Conservation (phyloP, 164 flowering plant species). For the Houttuynia cordata region DNA sequence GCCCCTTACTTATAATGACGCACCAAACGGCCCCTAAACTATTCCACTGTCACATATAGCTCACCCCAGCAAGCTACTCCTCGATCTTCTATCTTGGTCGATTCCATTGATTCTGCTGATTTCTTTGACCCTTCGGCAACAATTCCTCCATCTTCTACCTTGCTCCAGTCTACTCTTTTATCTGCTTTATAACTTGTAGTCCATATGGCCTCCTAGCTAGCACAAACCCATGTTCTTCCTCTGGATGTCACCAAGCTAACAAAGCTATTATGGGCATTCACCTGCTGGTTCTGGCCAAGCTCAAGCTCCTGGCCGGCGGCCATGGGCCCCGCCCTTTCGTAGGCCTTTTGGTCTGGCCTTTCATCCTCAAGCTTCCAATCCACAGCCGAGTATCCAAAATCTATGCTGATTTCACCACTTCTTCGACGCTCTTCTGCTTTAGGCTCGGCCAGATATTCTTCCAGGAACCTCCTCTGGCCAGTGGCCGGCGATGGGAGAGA, state of each 20-base stretch:
- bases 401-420: not conserved
- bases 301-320: conserved; percentile 4
- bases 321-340: not conserved
- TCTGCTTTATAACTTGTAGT: no score
- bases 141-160: no score
- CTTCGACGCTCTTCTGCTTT: conserved; percentile 4
- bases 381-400: not conserved
- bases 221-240: not conserved
- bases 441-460: conserved; percentile 6
- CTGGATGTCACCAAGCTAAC: not conserved
- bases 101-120: no score
- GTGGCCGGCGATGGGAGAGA: conserved; percentile 11
- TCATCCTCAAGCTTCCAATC: conserved; percentile 6
- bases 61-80: no score
- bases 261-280: conserved; percentile 6
- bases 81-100: no score
- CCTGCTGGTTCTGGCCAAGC: conserved; percentile 6
- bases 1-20: no score
- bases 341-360: conserved; percentile 3
- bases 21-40: no score
- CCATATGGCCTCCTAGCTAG: no score
- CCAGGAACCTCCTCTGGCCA: not conserved
- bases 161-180: no score
- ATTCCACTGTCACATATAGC: no score
- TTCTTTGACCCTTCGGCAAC: no score